A percentile compares a stretch with the other conserved stretches of the same genome.
Conservation (phyloP, 2,329 filamentous ascomycete species). For the Colletotrichum godetiae region DNA sequence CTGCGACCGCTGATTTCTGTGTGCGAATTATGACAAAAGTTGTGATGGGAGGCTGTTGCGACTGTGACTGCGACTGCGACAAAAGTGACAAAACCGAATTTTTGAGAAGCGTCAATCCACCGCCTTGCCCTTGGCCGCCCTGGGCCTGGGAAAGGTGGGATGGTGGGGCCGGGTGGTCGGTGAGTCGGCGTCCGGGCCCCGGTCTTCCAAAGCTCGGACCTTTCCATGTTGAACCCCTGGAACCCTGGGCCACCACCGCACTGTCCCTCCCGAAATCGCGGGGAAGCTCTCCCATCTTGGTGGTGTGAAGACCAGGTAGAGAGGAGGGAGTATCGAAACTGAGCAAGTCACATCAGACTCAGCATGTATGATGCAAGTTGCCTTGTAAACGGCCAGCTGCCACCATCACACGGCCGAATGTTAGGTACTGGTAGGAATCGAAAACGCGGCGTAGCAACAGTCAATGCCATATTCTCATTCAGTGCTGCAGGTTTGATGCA, state of each 20-base stretch:
- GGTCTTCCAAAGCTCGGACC: conserved; percentile 17
- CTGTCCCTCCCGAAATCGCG: conserved; percentile 22
- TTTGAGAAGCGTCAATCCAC: conserved; percentile 32
- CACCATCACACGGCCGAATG: neutral
- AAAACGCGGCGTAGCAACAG: conserved; percentile 33
- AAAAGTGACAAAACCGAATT: conserved; percentile 17
- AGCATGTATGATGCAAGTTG: conserved; percentile 16
- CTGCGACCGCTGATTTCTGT: neutral
- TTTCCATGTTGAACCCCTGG: neutral
- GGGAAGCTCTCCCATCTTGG: conserved; percentile 18
- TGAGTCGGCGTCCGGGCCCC: conserved; percentile 11
- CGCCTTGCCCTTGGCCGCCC: conserved; percentile 10
- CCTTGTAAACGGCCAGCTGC: neutral
- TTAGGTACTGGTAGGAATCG: neutral
- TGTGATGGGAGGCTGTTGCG: neutral
- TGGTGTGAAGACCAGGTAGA: neutral
- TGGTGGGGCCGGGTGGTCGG: conserved; percentile 32
- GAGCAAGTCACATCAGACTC: neutral
- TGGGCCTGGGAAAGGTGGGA: conserved; percentile 16
- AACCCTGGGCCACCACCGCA: conserved; percentile 2
- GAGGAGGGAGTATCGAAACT: neutral
- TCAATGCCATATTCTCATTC: neutral
- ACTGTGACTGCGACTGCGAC: neutral
- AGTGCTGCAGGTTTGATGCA: neutral
- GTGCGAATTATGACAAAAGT: neutral